phyloP scores from a whole-genome alignment of 2,329 filamentous ascomycete genomes.

The Phoma sp. region DNA sequence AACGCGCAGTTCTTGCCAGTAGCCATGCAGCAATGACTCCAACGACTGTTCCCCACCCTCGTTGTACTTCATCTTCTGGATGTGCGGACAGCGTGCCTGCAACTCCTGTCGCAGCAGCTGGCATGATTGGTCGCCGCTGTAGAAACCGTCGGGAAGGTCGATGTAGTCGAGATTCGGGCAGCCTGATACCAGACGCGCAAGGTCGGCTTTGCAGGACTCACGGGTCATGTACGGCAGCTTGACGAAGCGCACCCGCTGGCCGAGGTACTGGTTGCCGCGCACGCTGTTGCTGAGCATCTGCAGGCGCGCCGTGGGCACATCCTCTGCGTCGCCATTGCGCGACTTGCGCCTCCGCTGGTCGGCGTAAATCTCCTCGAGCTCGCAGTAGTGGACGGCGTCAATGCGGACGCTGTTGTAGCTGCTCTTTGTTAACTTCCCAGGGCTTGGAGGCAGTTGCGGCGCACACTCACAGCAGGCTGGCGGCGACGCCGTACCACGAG shows the following conservation, averaged over 20 bases:
- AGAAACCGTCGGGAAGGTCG: conserved; percentile 88
- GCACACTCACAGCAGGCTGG: conserved; percentile 65
- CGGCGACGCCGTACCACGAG: conserved; percentile 69
- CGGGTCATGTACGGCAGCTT: conserved; percentile 96
- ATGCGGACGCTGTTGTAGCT: conserved; percentile 91
- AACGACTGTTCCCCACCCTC: conserved; percentile 79
- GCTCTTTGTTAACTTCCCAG: conserved; percentile 16
- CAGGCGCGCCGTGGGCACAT: conserved; percentile 77
- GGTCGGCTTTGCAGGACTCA: conserved; percentile 81
- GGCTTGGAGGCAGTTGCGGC: neutral
- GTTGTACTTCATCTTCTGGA: conserved; percentile 88
- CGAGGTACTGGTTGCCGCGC: conserved; percentile 75
- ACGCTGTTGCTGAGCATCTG: conserved; percentile 81
- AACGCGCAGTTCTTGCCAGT: conserved; percentile 74
- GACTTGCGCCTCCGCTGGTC: conserved; percentile 66
- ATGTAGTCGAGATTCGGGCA: conserved; percentile 86
- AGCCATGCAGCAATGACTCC: conserved; percentile 69
- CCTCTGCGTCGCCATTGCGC: conserved; percentile 77
- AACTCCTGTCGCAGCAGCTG: conserved; percentile 81
- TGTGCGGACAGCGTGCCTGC: conserved; percentile 79
- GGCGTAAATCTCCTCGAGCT: conserved; percentile 79
- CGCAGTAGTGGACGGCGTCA: conserved; percentile 93
- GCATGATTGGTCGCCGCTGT: conserved; percentile 77
- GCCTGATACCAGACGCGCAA: conserved; percentile 84
- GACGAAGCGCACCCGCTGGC: conserved; percentile 74